Conservation (phyloP, 2,329 filamentous ascomycete genomes). For the Westerdykella aurantiaca region DNA sequence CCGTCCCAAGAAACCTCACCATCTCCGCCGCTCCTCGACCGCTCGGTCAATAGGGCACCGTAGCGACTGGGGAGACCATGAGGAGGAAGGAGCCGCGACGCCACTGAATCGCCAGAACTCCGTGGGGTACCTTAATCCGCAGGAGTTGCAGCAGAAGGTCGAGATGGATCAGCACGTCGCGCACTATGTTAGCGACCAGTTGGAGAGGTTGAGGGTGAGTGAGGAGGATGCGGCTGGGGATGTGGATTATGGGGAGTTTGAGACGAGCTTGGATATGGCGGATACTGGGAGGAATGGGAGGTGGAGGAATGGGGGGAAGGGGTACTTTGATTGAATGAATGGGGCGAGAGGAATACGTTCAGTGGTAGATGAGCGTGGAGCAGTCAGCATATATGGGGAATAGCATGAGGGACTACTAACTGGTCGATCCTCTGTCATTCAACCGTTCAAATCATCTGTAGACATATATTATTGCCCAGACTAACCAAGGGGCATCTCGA, state of each 20-base stretch:
- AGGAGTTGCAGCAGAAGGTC: slow-evolving; percentile 39
- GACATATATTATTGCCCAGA: too few species aligned
- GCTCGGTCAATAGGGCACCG: slow-evolving; percentile 76
- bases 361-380: too few species aligned
- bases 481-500: too few species aligned
- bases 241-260: slow-evolving; percentile 57
- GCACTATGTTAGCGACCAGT: slow-evolving; percentile 74
- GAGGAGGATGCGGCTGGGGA: slow-evolving; percentile 42
- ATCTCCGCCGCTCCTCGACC: slow-evolving; percentile 72
- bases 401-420: too few species aligned
- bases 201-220: slow-evolving; percentile 64
- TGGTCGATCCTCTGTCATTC: too few species aligned
- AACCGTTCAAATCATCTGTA: too few species aligned
- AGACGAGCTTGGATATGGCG: slow-evolving; percentile 49
- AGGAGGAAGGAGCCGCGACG: slow-evolving; percentile 23
- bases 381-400: too few species aligned
- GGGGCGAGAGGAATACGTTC: too few species aligned
- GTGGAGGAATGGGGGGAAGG: slow-evolving; percentile 14
- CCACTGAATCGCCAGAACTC: slow-evolving; percentile 39
- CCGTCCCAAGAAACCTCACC: slow-evolving; percentile 43
- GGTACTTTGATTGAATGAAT: slow-evolving; percentile 23
- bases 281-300: slow-evolving; percentile 17
- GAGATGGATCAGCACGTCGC: slow-evolving; percentile 59
- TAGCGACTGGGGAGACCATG: slow-evolving; percentile 59
- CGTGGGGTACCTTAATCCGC: slow-evolving; percentile 50